Base-by-base conservation (phyloP, 2,329 filamentous ascomycete genomes). In the Pseudogymnoascus sp. region DNA sequence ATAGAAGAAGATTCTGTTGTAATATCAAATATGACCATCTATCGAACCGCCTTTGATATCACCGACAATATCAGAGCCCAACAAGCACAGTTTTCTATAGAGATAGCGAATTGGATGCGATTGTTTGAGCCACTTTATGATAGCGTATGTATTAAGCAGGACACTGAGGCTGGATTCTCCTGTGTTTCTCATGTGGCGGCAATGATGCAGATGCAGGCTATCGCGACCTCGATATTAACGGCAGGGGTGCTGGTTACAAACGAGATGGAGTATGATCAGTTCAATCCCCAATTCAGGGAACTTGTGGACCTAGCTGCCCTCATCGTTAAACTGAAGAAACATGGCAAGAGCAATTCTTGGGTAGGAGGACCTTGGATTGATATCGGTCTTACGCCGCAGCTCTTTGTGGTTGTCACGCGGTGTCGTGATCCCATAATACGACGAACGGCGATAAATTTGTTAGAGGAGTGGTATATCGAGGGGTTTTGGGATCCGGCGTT, bases 381-480 rank as follows among this genome's bases (percentile, higher is more conserved):
- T 33, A 65, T 66, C 10, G 65, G 66, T 29, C 44, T 69, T 5
- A 68, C 67, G 15, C 63, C 62, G 29, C 65, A 66, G 6, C 50
- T 69, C 1, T 60, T 64, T 41, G 63, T 63, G 15, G 58, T 65
- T 6, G 61, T 60, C 7, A 37, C 66, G 15, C 62, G 59, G 13
- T 69, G 68, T 62, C 65, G 68, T 13, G 64, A 69, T 57, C 63
- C 65, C 29, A 60, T 35, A 1, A 39, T 67, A 13, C 65, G 68
- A 3, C 64, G 67, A 40, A 64, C 65, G 40, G 66, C 66, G 5
- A 65, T 69, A 33, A 29, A 60, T 3, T 37, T 69, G 29, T 63
- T 69, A 6, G 35, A 35, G 3, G 36, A 54, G 9, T 66, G 64
- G 64, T 54, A 54, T 54, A 63, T 63, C 33, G 68, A 69, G 44